Evolutionary conservation across 257 asterid genomes (phyloP), one percentile per base, ranked within the genome.

Genomic region (Avicennia marina): DNA sequence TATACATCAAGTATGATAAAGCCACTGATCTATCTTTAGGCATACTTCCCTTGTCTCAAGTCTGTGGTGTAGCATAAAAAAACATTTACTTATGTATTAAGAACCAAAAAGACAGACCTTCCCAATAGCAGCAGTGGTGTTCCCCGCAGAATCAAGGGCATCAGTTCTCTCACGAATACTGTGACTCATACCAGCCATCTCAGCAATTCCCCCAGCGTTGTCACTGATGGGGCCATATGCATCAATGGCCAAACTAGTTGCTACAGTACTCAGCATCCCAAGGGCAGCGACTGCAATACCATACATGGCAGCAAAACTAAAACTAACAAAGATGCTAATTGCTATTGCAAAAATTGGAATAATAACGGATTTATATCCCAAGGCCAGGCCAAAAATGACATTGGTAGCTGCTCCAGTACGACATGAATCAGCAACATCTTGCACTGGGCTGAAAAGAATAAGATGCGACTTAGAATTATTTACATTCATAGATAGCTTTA

Each of bases 151-250:
- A 64, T 76, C 81, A 10, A 72, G 78, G 26, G 81, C 81, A 56
- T 76, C 79, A 1, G 76, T 72, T 62, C 76, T 72, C 66, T 72
- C 79, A 25, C 76, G 69, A 62, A 76, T 60, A 27, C 1, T 65
- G 51, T 48, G 72, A 58, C 79, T 76, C 82, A 72, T 76, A 44
- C 82, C 79, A 20, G 79, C 79, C 82, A 76, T 76, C 62, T 76
- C 74, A 15, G 82, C 82, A 47, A 76, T 72, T 58, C 82, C 82
- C 25, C 79, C 77, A 36, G 79, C 82, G 49, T 76, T 76, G 63
- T 76, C 79, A 69, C 82, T 76, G 62, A 72, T 76, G 19, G 82
- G 82, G 39, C 82, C 82, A 53, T 76, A 76, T 11, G 76, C 82
- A 69, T 76, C 79, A 31, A 72, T 76, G 4, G 82, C 74, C 32